Evolutionary conservation across 805 yeast species (phyloP), one percentile per base, ranked within the genome.

Genomic region (Yarrowia sp.): DNA sequence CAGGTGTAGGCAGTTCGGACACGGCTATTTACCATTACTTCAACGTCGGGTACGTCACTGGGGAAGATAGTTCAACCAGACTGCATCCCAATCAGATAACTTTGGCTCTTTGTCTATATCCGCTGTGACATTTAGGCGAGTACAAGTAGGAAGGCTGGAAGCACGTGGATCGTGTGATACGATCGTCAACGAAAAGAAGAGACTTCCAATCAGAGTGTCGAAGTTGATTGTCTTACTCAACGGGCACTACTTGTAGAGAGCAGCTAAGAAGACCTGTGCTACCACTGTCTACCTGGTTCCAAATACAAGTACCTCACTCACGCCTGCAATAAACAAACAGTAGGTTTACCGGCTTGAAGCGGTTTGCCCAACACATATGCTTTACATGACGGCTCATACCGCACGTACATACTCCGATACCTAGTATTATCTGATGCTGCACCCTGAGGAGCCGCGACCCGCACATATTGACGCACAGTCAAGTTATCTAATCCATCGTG

Each of bases 51-150:
- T 24, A 24, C 30, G 30, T 24, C 30, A 24, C 30, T 24, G 7
- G 30, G 30, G 30, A 24, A 24, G 30, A 24, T 13, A 12, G n/a
- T 9, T 20, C 9, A 19, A 12, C n/a, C 14, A 2, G 42, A 7
- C 36, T 55, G 61, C 61, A 40, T 20, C 46, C 2, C 46, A 30
- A 55, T 55, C 61, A 55, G 61, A 55, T 55, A 55, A 55, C 61
- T 55, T 24, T 39, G 60, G 34, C 38, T 15, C 46, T 52, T 52
- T 38, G 58, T 36, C 58, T 14, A 33, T 8, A 10, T 30, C 17
- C 40, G 10, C n/a, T 36, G 13, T 10, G 38, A 5, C 6, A 24
- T 24, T 47, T 24, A 24, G 30, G 15, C 33, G 30, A 44, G 33
- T 5, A 7, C 33, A 15, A 44, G 33, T 5, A 7, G 49, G 30